These are phyloP conservation scores for Fibroporia radiculosa DNA, from an alignment of 768 basidiomycete species.

Conservation along the genomic window DNA sequence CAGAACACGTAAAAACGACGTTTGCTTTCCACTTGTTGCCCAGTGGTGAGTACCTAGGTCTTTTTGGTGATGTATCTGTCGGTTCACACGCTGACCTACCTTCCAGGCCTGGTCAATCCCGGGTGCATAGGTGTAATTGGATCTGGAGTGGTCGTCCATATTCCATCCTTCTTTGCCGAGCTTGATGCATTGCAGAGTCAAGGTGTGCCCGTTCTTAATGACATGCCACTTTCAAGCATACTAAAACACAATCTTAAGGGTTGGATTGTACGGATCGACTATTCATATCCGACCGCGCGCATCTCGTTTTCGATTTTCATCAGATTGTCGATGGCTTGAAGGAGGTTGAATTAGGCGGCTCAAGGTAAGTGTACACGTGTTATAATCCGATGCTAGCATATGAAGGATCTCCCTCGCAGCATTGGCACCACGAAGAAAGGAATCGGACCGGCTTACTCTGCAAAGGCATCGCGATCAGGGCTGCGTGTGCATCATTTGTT, in stretches of 20 bases:
- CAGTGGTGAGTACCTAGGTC: slow-evolving; percentile 51
- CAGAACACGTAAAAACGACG: slow-evolving; percentile 66
- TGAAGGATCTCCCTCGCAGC: too few species aligned
- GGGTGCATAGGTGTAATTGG: slow-evolving; percentile 84
- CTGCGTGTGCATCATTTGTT: slow-evolving; percentile 95
- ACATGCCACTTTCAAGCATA: neutral
- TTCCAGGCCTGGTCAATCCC: slow-evolving; percentile 70
- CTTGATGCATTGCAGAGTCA: slow-evolving; percentile 78
- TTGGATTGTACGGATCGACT: slow-evolving; percentile 78
- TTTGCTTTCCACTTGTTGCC: slow-evolving; percentile 96
- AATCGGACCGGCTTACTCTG: slow-evolving; percentile 97
- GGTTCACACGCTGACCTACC: neutral
- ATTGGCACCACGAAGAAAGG: slow-evolving; percentile 98
- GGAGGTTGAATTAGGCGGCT: slow-evolving; percentile 92
- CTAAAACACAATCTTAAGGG: slow-evolving; percentile 40
- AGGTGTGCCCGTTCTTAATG: slow-evolving; percentile 40
- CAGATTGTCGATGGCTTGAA: slow-evolving; percentile 99
- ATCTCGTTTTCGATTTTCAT: slow-evolving; percentile 98
- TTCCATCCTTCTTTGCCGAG: slow-evolving; percentile 93
- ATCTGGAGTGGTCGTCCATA: slow-evolving; percentile 90
- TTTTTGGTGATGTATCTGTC: neutral
- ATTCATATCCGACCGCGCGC: slow-evolving; percentile 92
- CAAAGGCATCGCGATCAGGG: slow-evolving; percentile 94
- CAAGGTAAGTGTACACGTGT: slow-evolving; percentile 38
- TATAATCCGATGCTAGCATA: too few species aligned